Evolutionary conservation across 805 yeast species (phyloP).

Genomic region (Starmera caribaea): DNA sequence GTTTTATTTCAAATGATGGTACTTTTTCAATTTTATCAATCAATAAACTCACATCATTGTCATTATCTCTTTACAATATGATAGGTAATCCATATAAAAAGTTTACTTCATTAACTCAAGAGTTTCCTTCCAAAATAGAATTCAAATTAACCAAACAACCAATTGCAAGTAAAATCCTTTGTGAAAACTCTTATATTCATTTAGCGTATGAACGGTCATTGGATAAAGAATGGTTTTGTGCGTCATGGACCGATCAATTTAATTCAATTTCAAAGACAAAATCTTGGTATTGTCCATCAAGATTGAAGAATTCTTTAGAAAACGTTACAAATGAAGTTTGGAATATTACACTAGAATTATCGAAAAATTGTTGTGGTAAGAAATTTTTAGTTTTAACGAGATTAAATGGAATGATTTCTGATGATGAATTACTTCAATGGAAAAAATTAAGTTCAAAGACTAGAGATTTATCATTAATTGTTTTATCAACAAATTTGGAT

Average conservation of each 20-base stretch:
- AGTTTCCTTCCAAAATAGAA: constrained; percentile 31
- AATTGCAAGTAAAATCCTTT: constrained; percentile 26
- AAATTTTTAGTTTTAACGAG: constrained; percentile 60
- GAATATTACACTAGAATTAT: constrained; percentile 41
- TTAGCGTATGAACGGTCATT: constrained; percentile 76
- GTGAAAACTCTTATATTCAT: constrained; percentile 75
- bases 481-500: constrained; percentile 54
- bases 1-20: constrained; percentile 27
- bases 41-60: constrained; percentile 30
- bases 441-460: constrained; percentile 54
- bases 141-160: constrained; percentile 33
- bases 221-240: constrained; percentile 78
- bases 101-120: constrained; percentile 30
- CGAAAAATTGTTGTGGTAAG: constrained; percentile 28
- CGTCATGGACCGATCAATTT: constrained; percentile 83
- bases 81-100: constrained; percentile 31
- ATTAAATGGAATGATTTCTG: constrained; percentile 65
- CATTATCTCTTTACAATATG: constrained; percentile 48
- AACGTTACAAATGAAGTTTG: constrained; percentile 59
- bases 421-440: constrained; percentile 76
- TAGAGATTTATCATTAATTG: constrained; percentile 51
- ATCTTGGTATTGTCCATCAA: constrained; percentile 46
- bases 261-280: constrained; percentile 55
- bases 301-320: constrained; percentile 31
- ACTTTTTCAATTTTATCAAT: constrained; percentile 22